These are phyloP conservation scores for Fusarium citri DNA, from an alignment of 2,329 filamentous ascomycete species.

Conservation along the genomic window DNA sequence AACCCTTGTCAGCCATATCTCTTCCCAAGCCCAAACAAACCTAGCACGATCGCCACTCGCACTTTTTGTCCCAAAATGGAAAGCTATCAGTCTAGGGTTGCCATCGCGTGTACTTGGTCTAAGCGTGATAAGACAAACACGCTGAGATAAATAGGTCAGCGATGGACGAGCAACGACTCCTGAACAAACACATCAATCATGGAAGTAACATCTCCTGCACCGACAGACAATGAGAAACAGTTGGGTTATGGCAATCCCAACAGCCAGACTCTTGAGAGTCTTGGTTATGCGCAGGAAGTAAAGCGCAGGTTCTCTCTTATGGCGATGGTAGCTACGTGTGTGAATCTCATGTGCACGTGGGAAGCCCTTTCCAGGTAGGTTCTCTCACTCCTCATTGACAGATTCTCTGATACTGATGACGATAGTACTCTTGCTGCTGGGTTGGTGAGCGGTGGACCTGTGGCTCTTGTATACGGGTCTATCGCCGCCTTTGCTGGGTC, in stretches of 20 bases:
- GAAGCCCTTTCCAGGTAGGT: constrained; percentile 36
- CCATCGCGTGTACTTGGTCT: background rate
- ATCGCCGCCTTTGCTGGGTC: constrained; percentile 25
- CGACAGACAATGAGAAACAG: constrained; percentile 3
- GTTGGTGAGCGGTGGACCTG: constrained; percentile 27
- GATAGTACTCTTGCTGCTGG: constrained; percentile 32
- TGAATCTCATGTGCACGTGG: constrained; percentile 36
- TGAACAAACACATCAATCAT: no score
- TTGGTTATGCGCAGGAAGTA: background rate
- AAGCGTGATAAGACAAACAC: background rate
- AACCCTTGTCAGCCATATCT: background rate
- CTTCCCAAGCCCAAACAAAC: background rate
- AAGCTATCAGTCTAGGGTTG: background rate
- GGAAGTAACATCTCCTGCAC: background rate
- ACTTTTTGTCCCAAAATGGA: constrained; percentile 16
- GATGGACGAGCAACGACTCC: no score
- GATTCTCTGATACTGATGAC: background rate
- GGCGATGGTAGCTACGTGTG: constrained; percentile 26
- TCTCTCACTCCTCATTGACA: rapidly evolving
- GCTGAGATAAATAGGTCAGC: background rate
- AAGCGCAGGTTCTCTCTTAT: constrained; percentile 29
- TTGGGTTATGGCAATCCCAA: background rate
- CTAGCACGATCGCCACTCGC: constrained; percentile 1
- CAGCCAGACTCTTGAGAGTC: constrained; percentile 4
- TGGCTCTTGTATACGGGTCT: constrained; percentile 30